phyloP scores from a whole-genome alignment of 768 basidiomycete species.

The Mycena alexandri region DNA sequence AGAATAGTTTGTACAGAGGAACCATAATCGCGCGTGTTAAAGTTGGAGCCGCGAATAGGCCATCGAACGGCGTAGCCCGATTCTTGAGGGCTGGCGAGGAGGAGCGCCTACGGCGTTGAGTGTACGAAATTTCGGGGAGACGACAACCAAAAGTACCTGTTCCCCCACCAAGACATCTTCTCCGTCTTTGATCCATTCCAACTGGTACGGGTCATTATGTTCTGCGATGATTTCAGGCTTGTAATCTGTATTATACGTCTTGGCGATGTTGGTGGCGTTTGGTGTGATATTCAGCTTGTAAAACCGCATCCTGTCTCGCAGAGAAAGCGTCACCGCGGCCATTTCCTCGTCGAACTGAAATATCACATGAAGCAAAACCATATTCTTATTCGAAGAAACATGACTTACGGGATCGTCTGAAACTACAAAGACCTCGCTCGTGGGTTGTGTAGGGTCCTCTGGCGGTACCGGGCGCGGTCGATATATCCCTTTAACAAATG shows the following conservation, averaged over 20 bases:
- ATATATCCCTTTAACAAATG: slow-evolving; percentile 64
- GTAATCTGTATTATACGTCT: slow-evolving; percentile 86
- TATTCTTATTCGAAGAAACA: slow-evolving; percentile 8
- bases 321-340: slow-evolving; percentile 74
- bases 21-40: slow-evolving; percentile 84
- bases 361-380: slow-evolving; percentile 2
- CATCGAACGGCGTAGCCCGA: slow-evolving; percentile 82
- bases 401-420: slow-evolving; percentile 75
- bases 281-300: slow-evolving; percentile 85
- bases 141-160: slow-evolving; percentile 56
- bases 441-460: slow-evolving; percentile 37
- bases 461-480: slow-evolving; percentile 60
- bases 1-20: slow-evolving; percentile 75
- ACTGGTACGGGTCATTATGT: slow-evolving; percentile 82
- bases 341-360: slow-evolving; percentile 83
- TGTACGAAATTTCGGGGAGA: slow-evolving; percentile 6
- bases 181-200: slow-evolving; percentile 83
- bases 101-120: slow-evolving; percentile 66
- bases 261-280: slow-evolving; percentile 76
- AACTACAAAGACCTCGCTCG: slow-evolving; percentile 59
- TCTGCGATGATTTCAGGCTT: slow-evolving; percentile 89
- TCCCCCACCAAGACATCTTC: slow-evolving; percentile 79
- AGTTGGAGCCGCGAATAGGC: slow-evolving; percentile 85
- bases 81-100: slow-evolving; percentile 73
- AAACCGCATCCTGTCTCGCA: slow-evolving; percentile 88